Percentiles rank a stretch among this genome's conserved stretches.
Conservation (phyloP, 306 rosid species). For the Quercus robur region DNA sequence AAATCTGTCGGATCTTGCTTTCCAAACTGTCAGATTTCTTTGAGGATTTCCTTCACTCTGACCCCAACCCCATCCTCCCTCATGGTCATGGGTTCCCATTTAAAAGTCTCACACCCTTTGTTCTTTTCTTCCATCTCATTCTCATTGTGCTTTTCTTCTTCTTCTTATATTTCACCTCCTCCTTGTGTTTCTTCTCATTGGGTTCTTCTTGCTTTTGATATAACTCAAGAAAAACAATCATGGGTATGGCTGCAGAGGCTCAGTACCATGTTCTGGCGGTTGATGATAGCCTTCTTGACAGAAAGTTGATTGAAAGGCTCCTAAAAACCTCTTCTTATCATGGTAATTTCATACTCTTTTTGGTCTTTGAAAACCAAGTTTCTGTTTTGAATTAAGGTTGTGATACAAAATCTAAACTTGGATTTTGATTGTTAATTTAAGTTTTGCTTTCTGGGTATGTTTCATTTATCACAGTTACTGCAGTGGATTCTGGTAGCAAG, state of each 20-base stretch:
- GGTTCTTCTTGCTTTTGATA: background rate
- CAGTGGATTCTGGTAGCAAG: conserved; percentile 75
- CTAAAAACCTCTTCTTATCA: conserved; percentile 84
- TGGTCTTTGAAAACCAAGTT: background rate
- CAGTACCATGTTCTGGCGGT: conserved; percentile 88
- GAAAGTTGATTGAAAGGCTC: conserved; percentile 79
- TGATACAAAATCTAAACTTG: background rate
- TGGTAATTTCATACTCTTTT: conserved; percentile 37
- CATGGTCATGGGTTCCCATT: conserved; percentile 29
- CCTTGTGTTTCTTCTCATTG: background rate
- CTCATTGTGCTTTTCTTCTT: background rate
- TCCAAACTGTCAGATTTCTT: conserved; percentile 76
- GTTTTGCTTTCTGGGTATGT: conserved; percentile 17
- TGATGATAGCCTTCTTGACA: conserved; percentile 74
- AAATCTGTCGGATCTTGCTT: conserved; percentile 77
- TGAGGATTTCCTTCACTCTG: conserved; percentile 43
- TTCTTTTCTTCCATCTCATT: conserved; percentile 11
- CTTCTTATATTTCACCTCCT: background rate
- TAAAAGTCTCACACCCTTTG: conserved; percentile 36
- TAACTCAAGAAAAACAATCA: background rate
- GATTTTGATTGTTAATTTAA: background rate
- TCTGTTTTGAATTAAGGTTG: background rate
- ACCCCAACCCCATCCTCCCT: background rate
- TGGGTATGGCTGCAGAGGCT: conserved; percentile 54
- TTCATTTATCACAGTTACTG: conserved; percentile 51